These are phyloP conservation scores for Cochliopodium minus DNA, from an alignment of 208 protist species.

Conservation along the genomic window DNA sequence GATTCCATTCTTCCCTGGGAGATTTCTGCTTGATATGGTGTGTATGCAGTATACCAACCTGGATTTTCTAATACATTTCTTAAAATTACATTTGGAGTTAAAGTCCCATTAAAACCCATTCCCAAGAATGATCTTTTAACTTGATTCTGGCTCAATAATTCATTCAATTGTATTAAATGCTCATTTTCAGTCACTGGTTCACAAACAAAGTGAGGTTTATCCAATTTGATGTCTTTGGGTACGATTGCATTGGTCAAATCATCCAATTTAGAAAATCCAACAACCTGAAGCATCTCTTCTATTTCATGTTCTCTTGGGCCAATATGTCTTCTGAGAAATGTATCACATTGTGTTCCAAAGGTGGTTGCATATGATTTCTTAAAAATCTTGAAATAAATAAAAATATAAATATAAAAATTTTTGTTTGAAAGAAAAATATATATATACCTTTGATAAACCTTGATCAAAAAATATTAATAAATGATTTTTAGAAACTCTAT, in stretches of 20 bases:
- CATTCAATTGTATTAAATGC: constrained; percentile 37
- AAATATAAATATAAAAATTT: too few relatives aligned
- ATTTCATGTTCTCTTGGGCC: constrained; percentile 55
- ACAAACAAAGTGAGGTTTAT: constrained; percentile 31
- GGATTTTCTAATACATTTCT: constrained; percentile 91
- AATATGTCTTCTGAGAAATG: constrained; percentile 67
- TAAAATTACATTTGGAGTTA: constrained; percentile 67
- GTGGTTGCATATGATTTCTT: too few relatives aligned
- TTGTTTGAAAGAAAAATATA: too few relatives aligned
- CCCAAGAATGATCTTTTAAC: constrained; percentile 70
- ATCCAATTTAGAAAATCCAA: constrained; percentile 48
- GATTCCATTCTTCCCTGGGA: constrained; percentile 86
- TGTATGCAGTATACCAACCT: constrained; percentile 96
- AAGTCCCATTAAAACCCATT: constrained; percentile 70
- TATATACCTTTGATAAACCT: too few relatives aligned
- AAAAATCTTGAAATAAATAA: too few relatives aligned
- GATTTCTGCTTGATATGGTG: constrained; percentile 85
- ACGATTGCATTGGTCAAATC: constrained; percentile 51
- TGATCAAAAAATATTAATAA: too few relatives aligned
- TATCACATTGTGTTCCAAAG: too few relatives aligned
- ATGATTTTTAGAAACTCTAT: too few relatives aligned
- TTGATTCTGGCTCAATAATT: constrained; percentile 50
- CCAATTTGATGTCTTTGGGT: constrained; percentile 40
- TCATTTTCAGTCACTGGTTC: constrained; percentile 47
- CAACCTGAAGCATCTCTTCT: constrained; percentile 54